Evolutionary conservation across 129 eudicot genomes (phyloP).

Genomic region (Helianthus tuberosus): DNA sequence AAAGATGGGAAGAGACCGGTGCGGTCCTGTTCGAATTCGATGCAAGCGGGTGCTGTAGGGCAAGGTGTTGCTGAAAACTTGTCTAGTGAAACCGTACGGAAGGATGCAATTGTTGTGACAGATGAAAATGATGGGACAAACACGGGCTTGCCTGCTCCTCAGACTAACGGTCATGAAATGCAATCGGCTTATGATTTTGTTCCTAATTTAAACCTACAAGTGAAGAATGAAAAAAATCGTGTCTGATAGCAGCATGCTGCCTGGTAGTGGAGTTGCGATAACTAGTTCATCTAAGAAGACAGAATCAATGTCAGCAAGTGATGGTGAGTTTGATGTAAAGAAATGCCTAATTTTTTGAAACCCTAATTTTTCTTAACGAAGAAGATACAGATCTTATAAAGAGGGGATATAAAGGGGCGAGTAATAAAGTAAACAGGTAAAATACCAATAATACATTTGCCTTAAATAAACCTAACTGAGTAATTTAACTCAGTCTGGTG

Average conservation of each 20-base stretch:
- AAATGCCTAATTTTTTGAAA: too few species aligned
- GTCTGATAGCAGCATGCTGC: constrained; percentile 18
- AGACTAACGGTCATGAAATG: constrained; percentile 12
- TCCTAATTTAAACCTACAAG: constrained; percentile 24
- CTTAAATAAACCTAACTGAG: too few species aligned
- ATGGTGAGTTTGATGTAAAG: constrained; percentile 64
- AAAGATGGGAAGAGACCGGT: constrained; percentile 52
- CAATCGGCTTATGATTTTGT: constrained; percentile 33
- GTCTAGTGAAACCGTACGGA: constrained; percentile 1
- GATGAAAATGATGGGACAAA: constrained; percentile 27
- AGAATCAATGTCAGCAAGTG: constrained; percentile 51
- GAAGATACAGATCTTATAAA: too few species aligned
- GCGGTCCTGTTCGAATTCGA: constrained; percentile 37
- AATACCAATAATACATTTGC: too few species aligned
- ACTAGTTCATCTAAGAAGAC: constrained; percentile 38
- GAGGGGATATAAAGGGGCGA: too few species aligned
- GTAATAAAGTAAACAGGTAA: too few species aligned
- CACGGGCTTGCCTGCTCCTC: constrained; percentile 24
- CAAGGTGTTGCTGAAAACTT: constrained; percentile 31
- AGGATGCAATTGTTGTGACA: constrained; percentile 6
- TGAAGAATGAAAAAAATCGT: constrained; percentile 33
- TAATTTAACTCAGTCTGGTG: too few species aligned
- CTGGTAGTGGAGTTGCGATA: constrained; percentile 18
- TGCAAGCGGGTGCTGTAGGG: constrained; percentile 36
- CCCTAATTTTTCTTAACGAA: too few species aligned